These are phyloP conservation scores for Cladosporium velox DNA, from an alignment of 2,329 filamentous ascomycete species.

Conservation along the genomic window DNA sequence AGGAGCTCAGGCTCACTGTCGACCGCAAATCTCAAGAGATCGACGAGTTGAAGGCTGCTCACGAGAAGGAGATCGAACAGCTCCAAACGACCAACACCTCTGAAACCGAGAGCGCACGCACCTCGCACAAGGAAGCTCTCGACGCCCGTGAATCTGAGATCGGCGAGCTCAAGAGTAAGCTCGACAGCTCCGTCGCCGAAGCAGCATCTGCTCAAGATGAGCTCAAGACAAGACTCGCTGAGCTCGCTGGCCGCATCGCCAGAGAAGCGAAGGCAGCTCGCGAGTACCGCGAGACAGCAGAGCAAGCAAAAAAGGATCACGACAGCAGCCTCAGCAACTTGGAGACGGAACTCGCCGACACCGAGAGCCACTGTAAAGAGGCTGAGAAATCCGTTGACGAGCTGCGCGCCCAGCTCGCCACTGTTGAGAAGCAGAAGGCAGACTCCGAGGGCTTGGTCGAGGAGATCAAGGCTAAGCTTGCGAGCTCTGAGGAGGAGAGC, in stretches of 20 bases:
- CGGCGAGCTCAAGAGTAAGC: conserved; percentile 14
- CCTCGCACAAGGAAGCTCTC: conserved; percentile 6
- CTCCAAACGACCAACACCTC: conserved; percentile 6
- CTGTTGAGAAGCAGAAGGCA: conserved; percentile 9
- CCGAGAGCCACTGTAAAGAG: background rate
- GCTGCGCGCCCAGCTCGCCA: background rate
- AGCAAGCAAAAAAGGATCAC: conserved; percentile 22
- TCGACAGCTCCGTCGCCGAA: conserved; percentile 14
- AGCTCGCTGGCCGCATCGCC: conserved; percentile 30
- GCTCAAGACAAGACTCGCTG: conserved; percentile 31
- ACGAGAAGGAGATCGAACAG: conserved; percentile 6
- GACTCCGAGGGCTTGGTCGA: background rate
- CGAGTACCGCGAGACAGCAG: conserved; percentile 20
- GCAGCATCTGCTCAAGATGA: conserved; percentile 23
- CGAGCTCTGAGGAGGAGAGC: background rate
- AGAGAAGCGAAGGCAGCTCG: conserved; percentile 23
- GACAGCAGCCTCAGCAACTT: conserved; percentile 5
- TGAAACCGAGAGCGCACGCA: background rate
- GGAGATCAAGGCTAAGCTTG: background rate
- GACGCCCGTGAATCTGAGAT: conserved; percentile 16
- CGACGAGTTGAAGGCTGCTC: conserved; percentile 6
- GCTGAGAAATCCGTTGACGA: conserved; percentile 2
- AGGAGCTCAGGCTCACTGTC: conserved; percentile 7
- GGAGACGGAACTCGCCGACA: background rate
- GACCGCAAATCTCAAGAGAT: conserved; percentile 15